Evolutionary conservation across 495 filamentous ascomycete genomes (phyloP), one percentile per base, ranked within the genome.

Genomic region (Aspergillus campestris): DNA sequence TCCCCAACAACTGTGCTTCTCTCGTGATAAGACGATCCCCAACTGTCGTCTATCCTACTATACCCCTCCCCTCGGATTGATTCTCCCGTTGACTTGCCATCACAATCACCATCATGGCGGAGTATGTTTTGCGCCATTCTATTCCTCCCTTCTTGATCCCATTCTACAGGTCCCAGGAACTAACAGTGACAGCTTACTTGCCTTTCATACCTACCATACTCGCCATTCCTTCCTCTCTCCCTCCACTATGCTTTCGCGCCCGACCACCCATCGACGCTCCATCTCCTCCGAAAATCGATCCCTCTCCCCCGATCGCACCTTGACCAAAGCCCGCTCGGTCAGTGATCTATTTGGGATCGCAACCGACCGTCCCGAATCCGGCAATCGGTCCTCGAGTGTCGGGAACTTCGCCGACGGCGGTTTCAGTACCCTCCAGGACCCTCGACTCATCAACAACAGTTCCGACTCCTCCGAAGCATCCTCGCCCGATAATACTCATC

Each of bases 381-480:
- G 50, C 1, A 29, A 57, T 35, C 56, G 59, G 14, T 47, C 58
- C 7, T 53, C 62, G 11, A 60, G 53, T 24, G 54, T 61, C n/a
- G 54, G 62, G 13, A 55, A 56, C 18, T 49, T 60, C 41, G 36
- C 54, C 3, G 72, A 71, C 39, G 65, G 49, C 53, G 56, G 60
- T 34, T 72, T 78, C 45, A 77, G 67, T 49, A 78, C 75, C 27
- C 49, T 75, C 43, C 71, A 68, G 41, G 75, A 77, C 50, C 74
- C 72, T 1, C 60, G 74, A 47, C 64, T 73, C 28, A 48, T 58
- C 10, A 51, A 24, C 4, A 1, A 53, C 47, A 48, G 50, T 30
- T 47, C 60, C 15, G 65, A 74, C 44, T 50, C 62, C 11, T 65
- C 69, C 38, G 55, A 62, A 31, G 60, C 66, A 14, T 57, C 60